Evolutionary conservation across 768 basidiomycete genomes (phyloP).

Genomic region (Trametes coccinea): DNA sequence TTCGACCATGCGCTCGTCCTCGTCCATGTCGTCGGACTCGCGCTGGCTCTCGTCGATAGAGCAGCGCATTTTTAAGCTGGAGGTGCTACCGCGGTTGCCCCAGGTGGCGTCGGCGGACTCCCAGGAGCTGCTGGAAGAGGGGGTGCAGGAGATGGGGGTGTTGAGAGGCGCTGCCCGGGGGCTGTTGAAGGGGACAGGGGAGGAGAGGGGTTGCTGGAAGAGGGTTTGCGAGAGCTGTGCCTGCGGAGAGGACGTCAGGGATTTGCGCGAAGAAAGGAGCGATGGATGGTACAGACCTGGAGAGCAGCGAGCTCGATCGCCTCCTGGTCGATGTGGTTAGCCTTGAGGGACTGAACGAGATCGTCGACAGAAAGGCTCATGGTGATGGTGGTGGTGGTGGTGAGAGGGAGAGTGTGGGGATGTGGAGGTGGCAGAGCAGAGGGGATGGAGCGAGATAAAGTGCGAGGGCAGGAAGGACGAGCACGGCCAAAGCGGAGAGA

Average conservation of each 20-base stretch:
- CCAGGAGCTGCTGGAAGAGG: conserved; percentile 29
- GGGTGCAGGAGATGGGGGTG: conserved; percentile 30
- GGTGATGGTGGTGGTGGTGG: conserved; percentile 10
- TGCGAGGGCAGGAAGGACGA: conserved; percentile 1
- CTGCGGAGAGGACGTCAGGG: conserved; percentile 27
- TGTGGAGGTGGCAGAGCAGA: conserved; percentile 1
- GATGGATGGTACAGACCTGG: conserved; percentile 38
- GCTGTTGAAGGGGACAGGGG: conserved; percentile 20
- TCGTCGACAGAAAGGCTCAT: conserved; percentile 54
- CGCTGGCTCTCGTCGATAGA: conserved; percentile 31
- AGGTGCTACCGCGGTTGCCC: conserved; percentile 3
- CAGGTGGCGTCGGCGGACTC: conserved; percentile 26
- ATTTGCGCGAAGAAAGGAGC: not conserved
- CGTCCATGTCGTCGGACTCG: conserved; percentile 44
- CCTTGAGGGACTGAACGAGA: conserved; percentile 48
- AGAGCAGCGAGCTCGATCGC: conserved; percentile 50
- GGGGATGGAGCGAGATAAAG: conserved; percentile 5
- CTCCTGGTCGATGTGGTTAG: conserved; percentile 54
- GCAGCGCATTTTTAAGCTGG: conserved; percentile 23
- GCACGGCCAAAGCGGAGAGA: not conserved
- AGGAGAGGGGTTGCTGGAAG: conserved; percentile 34
- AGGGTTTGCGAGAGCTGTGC: conserved; percentile 49
- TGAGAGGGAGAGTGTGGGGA: not conserved
- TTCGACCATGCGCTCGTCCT: conserved; percentile 47
- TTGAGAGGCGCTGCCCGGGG: conserved; percentile 29